Base-by-base conservation (phyloP, 2,329 filamentous ascomycete genomes). In the Plectosphaerella plurivora region DNA sequence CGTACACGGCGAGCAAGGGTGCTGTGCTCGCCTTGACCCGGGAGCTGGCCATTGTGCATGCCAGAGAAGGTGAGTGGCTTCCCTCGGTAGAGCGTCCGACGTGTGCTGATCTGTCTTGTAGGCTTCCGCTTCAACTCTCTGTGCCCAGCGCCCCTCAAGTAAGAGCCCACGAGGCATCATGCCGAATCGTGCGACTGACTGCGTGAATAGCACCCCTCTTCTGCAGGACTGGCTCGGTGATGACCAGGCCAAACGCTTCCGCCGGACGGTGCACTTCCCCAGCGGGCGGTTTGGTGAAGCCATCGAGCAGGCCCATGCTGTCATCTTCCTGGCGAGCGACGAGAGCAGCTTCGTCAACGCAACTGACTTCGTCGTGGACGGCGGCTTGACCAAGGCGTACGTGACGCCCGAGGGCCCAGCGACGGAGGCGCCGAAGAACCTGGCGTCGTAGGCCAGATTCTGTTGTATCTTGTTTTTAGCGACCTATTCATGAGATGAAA, bases 221-320 rank as follows among this genome's bases (percentile, higher is more conserved):
- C 73, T 91, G 45, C 87, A 91, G 68, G 85, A 90, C 66, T 91
- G 86, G 84, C 75, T 91, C 2, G 88, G 88, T 49, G 84, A 88
- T 57, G 87, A 91, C 66, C 64, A 79, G 60, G 78, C 77, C 51
- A 91, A 90, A 76, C 79, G 88, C 52, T 75, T 80, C 62, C 77
- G 88, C 56, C 84, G 88, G 47, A 87, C 90, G 66, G 76, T 91
- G 14, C 87, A 91, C 65, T 89, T 91, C 74, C 88, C 88, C 1
- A 82, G 75, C 20, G 88, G 88, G 25, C 77, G 88, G 16, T 91
- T 91, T 57, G 88, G 88, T 35, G 88, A 91, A 69, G 84, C 88
- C 6, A 82, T 91, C 56, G 88, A 91, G 72, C 87, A 90, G 69
- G 88, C 88, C 2, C 81, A 89, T 48, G 87, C 85, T 2, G 87